Evolutionary conservation across 2,329 filamentous ascomycete genomes (phyloP), one percentile per base, ranked within the genome.

Genomic region (Talaromyces sp.): DNA sequence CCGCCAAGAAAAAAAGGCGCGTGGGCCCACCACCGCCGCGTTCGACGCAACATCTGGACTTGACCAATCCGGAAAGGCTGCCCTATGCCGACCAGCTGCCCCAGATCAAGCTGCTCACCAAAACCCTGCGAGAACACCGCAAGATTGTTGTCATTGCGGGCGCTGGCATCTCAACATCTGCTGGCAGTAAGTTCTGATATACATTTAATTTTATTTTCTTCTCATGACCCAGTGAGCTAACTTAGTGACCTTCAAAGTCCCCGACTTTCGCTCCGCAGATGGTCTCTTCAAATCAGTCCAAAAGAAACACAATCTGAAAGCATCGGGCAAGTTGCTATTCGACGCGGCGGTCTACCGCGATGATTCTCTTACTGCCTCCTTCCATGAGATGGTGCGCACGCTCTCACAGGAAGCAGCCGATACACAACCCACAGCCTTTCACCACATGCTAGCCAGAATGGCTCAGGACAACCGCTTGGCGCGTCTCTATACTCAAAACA

Each of bases 341-440:
- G 95, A 99, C 78, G 95, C 95, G 59, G 96, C 93, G 7, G 95
- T 99, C 60, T 99, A 99, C 81, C 93, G 92, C 76, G 91, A 96
- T 80, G 89, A 96, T 74, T 84, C 85, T 23, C 91, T 93, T 12
- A 98, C 93, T 0, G 88, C 90, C 25, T 91, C 90, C 11, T 99
- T 99, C 75, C 95, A 99, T 76, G 88, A 90, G 73, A 98, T 99
- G 93, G 92, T 99, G 69, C 89, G 93, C 72, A 88, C 91, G 70
- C 84, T 99, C 70, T 92, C 92, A 50, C 83, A 88, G 63, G 84
- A 93, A 79, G 91, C 91, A 23, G 86, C 88, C 68, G 83, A 83
- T 58, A 93, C 93, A 61, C 79, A 88, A 67, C 92, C 95, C 12
- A 97, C 95, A 1, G 82, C 86, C 2, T 99, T 99, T 73, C 95